Evolutionary conservation across 306 rosid species (phyloP), one percentile per base, ranked within the genome.

Genomic region (Citrullus colocynthis): DNA sequence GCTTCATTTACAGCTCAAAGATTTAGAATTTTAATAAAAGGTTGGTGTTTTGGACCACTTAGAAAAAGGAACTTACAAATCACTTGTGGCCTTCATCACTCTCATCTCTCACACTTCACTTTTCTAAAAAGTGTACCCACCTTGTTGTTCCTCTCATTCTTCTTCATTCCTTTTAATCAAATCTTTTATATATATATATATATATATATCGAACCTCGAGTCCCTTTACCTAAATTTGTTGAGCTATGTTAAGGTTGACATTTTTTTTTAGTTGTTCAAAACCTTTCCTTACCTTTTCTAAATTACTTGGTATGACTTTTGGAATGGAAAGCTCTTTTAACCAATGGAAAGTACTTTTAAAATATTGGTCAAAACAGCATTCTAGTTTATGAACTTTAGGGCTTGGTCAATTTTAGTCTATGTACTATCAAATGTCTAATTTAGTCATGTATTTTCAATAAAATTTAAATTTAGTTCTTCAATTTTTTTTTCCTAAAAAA

Each of bases 11-110:
- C 77, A 28, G 28, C 61, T 73, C 77, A 32, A 24, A 51, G 61
- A 30, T 51, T 49, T 51, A 14, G 45, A 32, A 20, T 11, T 18
- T 65, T 44, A 42, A 21, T 52, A 4, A 63, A 48, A 3, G 57
- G 9, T 45, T 13, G 18, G 45, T 37, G 21, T 16, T 73, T 73
- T 51, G 77, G 77, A 73, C 77, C 77, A 73, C 77, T 73, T 73
- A 8, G 42, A 49, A 32, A 69, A 51, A 73, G 44, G 30, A 73
- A 51, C 30, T 73, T 8, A 15, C 21, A 20, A 39, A 18, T 36
- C 3, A 55, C 15, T 55, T 45, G 77, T 73, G 77, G 17, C 45
- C 60, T 73, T 62, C 60, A 73, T 73, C 77, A 51, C 77, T 7
- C 1, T 32, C 77, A 45, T 20, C 76, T 6, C 2, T 30, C 76